Evolutionary conservation across 2,329 filamentous ascomycete genomes (phyloP), one percentile per base, ranked within the genome.

Genomic region (Microsporum audouinii): DNA sequence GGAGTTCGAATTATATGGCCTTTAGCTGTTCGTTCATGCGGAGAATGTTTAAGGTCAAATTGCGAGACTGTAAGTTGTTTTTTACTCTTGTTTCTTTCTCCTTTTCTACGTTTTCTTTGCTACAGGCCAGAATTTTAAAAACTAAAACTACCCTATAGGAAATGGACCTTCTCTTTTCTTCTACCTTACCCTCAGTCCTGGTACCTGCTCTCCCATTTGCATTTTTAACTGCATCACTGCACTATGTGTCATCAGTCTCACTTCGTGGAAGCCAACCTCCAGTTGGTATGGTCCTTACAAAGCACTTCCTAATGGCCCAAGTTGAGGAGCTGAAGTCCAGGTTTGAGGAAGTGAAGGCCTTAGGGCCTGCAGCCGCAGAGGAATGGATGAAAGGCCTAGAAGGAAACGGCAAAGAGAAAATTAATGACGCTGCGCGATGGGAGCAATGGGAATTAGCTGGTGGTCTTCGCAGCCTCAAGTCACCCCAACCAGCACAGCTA

Each of bases 341-440:
- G 67, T 84, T 89, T 65, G 76, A 82, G 49, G 77, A 82, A 3
- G 87, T 85, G 60, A 82, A 83, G 66, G 73, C 77, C n/a, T 79
- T 89, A 66, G 87, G 88, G n/a, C 67, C 79, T 51, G 85, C 85
- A 47, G 82, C 86, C 8, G 80, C 82, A 2, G 86, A 89, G 66
- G 88, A 91, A 71, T 94, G 89, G 88, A 78, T 85, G 34, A 91
- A 91, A 72, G 88, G 88, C 7, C 79, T 94, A 2, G 81, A 84
- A 49, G 76, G 75, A 33, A 80, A 83, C 62, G 87, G 88, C 7
- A 82, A 82, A 66, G 78, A 83, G 62, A 75, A 79, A 57, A 80
- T 84, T 66, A 79, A 77, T 8, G 84, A 88, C 69, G 80, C 83
- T 34, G 79, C 82, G 33, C 82, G 87, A 57, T 92, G 88, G 86